Base-by-base conservation (phyloP, 2,329 filamentous ascomycete genomes). In the Didymella pinodella region DNA sequence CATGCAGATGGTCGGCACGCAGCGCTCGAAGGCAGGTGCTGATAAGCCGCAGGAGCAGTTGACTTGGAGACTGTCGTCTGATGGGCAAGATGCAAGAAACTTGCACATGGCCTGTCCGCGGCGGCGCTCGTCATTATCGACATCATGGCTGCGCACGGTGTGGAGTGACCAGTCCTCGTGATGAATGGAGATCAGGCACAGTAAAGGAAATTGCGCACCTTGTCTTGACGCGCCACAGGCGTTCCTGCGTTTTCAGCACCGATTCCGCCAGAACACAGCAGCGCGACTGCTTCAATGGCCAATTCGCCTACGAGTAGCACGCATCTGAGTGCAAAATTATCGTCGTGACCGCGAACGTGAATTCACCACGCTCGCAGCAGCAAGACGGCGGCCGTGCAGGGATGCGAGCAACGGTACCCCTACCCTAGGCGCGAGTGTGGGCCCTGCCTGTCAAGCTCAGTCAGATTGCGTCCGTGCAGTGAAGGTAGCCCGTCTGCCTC, bases 171-270 rank as follows among this genome's bases (percentile, higher is more conserved):
- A 59, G 57, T 18, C 48, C 51, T 58, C 50, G 56, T 52, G 47
- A 55, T 55, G 34, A 26, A 50, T 59, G 57, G 51, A 59, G 57
- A 59, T 55, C 57, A 59, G 57, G 57, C 51, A 59, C 57, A 59
- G 57, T 51, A 60, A 55, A 59, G 55, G 54, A 48, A 16, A 48
- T 48, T 47, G 29, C 45, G 29, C 52, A 32, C 44, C 22, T 7
- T 44, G 51, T 34, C 32, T 38, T 18, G 46, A 38, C 22, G 28
- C 40, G 45, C 44, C 38, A 47, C 48, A 16, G 54, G 26, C 41
- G 54, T 54, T 54, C 45, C 50, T 58, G 56, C 49, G 20, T 47
- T 10, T 18, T n/a, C 25, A 45, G 43, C 55, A 38, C 29, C 45
- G 49, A 18, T 36, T 28, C 41, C 32, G 51, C 43, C 32, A 46